Evolutionary conservation across 768 basidiomycete species (phyloP).

Genomic region (Lactarius pseudohatsudake): DNA sequence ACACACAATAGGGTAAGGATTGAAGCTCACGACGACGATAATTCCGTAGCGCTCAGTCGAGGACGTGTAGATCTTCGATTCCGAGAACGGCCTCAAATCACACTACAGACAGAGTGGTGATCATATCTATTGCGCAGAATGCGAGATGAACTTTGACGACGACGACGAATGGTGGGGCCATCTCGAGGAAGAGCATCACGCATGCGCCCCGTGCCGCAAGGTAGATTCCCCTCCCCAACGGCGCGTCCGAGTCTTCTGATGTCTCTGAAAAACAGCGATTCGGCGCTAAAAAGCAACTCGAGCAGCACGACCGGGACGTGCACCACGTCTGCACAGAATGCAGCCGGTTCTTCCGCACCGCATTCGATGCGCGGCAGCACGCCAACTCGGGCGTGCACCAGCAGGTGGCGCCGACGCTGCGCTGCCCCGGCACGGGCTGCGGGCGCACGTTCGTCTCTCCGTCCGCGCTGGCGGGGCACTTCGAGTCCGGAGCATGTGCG

Average conservation of each 20-base stretch:
- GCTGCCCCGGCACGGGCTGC: constrained; percentile 46
- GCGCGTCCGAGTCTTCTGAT: too few relatives aligned
- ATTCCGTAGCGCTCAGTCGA: background rate
- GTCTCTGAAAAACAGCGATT: background rate
- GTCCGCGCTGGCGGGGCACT: constrained; percentile 57
- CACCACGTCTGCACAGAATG: constrained; percentile 40
- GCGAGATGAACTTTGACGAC: constrained; percentile 2
- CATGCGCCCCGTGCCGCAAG: constrained; percentile 1
- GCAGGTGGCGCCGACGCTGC: constrained; percentile 35
- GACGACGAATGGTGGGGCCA: constrained; percentile 9
- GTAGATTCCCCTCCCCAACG: background rate
- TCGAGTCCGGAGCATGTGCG: constrained; percentile 57
- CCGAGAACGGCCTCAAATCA: constrained; percentile 42
- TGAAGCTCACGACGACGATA: background rate
- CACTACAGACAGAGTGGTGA: constrained; percentile 40
- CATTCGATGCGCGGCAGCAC: constrained; percentile 46
- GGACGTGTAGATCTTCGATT: constrained; percentile 39
- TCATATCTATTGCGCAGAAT: constrained; percentile 11
- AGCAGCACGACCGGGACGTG: constrained; percentile 35
- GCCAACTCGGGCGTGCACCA: constrained; percentile 52
- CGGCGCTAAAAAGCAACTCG: background rate
- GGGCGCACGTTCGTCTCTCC: constrained; percentile 46
- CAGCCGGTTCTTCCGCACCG: constrained; percentile 42
- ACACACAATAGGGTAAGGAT: constrained; percentile 5
- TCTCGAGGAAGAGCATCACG: constrained; percentile 5